Percentiles rank a stretch among this genome's conserved stretches.
Evolutionary conservation across 768 basidiomycete species (phyloP).

Genomic region (Mycena vulgaris): DNA sequence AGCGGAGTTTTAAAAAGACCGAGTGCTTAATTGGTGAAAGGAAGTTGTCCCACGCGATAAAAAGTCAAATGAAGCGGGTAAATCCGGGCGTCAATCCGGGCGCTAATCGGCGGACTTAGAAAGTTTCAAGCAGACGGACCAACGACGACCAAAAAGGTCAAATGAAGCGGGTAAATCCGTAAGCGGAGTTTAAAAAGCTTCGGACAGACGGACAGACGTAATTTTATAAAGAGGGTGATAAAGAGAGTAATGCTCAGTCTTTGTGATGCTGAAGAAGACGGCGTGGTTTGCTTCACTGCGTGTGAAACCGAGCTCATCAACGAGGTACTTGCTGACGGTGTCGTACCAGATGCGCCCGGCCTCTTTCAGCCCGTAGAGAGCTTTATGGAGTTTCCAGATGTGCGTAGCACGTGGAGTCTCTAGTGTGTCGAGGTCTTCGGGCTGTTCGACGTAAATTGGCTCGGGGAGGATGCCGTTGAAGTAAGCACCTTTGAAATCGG

Average conservation of each 20-base stretch:
- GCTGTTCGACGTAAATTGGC: slow-evolving; percentile 53
- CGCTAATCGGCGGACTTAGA: too few relatives aligned
- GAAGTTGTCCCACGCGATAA: slow-evolving; percentile 6
- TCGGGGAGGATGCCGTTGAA: slow-evolving; percentile 36
- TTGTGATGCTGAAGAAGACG: slow-evolving; percentile 20
- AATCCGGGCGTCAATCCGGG: too few relatives aligned
- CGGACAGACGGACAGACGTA: too few relatives aligned
- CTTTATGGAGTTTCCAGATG: slow-evolving; percentile 41
- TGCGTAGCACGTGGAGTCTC: slow-evolving; percentile 14
- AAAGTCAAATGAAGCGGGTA: slow-evolving; percentile 10
- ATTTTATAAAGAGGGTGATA: too few relatives aligned
- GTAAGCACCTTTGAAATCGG: slow-evolving; percentile 30
- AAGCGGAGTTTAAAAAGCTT: too few relatives aligned
- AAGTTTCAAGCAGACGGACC: too few relatives aligned
- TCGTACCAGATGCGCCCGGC: slow-evolving; percentile 41
- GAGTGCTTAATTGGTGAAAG: slow-evolving; percentile 11
- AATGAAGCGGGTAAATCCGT: too few relatives aligned
- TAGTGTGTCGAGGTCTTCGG: slow-evolving; percentile 39
- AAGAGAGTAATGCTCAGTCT: slow-evolving; percentile 5
- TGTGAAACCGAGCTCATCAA: slow-evolving; percentile 18
- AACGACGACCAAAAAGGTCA: too few relatives aligned
- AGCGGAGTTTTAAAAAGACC: too few relatives aligned
- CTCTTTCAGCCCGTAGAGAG: slow-evolving; percentile 46
- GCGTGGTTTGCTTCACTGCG: slow-evolving; percentile 30
- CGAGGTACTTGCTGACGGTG: slow-evolving; percentile 17